Conservation (phyloP, 768 basidiomycete genomes). For the Coprinellus micaceus region DNA sequence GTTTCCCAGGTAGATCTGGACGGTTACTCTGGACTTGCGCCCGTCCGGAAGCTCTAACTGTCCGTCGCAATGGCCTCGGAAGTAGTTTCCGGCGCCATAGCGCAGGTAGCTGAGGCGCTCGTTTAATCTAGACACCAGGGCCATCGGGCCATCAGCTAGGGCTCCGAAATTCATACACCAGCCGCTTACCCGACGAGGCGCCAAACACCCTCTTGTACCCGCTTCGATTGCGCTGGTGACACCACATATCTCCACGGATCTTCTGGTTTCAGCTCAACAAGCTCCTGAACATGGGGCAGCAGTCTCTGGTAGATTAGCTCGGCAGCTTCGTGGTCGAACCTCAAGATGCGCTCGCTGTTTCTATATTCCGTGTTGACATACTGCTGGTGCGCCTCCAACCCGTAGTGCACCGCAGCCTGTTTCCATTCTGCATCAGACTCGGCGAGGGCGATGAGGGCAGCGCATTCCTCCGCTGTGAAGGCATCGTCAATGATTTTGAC, state of each 20-base stretch:
- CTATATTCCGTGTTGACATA: conserved; percentile 36
- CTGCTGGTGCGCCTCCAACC: conserved; percentile 22
- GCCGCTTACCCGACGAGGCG: conserved; percentile 32
- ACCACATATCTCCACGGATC: conserved; percentile 32
- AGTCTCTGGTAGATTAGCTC: conserved; percentile 33
- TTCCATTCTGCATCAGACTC: conserved; percentile 33
- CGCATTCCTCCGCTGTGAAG: conserved; percentile 40
- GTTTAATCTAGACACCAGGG: conserved; percentile 29
- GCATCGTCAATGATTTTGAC: conserved; percentile 41
- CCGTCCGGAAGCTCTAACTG: conserved; percentile 33
- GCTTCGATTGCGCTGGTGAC: conserved; percentile 18
- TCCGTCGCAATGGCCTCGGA: conserved; percentile 39
- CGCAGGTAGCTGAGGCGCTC: conserved; percentile 42
- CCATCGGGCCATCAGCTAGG: neutral
- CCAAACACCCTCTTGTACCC: conserved; percentile 28
- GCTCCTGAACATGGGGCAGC: conserved; percentile 35
- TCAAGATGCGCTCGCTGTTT: conserved; percentile 37
- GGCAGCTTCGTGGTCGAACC: conserved; percentile 32
- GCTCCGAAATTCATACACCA: neutral
- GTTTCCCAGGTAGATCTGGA: conserved; percentile 46
- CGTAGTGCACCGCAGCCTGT: conserved; percentile 33
- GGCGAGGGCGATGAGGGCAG: conserved; percentile 33
- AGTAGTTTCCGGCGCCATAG: conserved; percentile 42
- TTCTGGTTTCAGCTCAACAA: conserved; percentile 29
- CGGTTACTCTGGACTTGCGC: conserved; percentile 35